Evolutionary conservation across 1,139 yeast species (phyloP).

Genomic region (Sporopachydermia cereana): DNA sequence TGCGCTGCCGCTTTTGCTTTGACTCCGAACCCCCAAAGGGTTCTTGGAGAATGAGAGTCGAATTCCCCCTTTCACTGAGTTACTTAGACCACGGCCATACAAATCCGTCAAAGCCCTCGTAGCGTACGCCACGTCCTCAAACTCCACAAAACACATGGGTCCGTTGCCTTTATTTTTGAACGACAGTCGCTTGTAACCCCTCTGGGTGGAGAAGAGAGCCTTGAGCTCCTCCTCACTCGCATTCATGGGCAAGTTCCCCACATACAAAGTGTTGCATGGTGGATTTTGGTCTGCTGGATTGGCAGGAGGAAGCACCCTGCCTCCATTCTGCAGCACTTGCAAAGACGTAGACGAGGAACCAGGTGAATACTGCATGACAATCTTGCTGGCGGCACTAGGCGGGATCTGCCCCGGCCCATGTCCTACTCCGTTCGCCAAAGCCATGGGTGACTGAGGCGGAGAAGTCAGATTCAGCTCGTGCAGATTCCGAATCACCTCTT

Average conservation of each 20-base stretch:
- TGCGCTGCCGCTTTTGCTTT: slow-evolving; percentile 19
- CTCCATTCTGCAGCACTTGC: slow-evolving; percentile 20
- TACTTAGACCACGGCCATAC: slow-evolving; percentile 72
- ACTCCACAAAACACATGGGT: slow-evolving; percentile 98
- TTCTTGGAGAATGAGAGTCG: slow-evolving; percentile 88
- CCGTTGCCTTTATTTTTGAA: slow-evolving; percentile 47
- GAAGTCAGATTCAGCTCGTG: background rate
- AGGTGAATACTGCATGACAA: slow-evolving; percentile 6
- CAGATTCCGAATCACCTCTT: background rate
- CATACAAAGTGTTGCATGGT: slow-evolving; percentile 93
- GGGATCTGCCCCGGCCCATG: slow-evolving; percentile 5
- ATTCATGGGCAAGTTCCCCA: slow-evolving; percentile 94
- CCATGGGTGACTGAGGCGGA: slow-evolving; percentile 5
- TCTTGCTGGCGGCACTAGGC: slow-evolving; percentile 3
- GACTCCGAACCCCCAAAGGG: slow-evolving; percentile 91
- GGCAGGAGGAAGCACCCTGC: slow-evolving; percentile 78
- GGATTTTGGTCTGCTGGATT: slow-evolving; percentile 99
- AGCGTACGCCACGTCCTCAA: slow-evolving; percentile 90
- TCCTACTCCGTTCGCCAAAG: slow-evolving; percentile 1
- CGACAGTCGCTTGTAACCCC: slow-evolving; percentile 85
- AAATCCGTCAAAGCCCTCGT: slow-evolving; percentile 87
- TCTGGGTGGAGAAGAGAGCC: slow-evolving; percentile 74
- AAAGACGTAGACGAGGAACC: slow-evolving; percentile 11
- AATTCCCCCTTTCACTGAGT: slow-evolving; percentile 77
- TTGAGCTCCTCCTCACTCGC: slow-evolving; percentile 91